Evolutionary conservation across 2,329 filamentous ascomycete species (phyloP).

Genomic region (Cercospora sesami): DNA sequence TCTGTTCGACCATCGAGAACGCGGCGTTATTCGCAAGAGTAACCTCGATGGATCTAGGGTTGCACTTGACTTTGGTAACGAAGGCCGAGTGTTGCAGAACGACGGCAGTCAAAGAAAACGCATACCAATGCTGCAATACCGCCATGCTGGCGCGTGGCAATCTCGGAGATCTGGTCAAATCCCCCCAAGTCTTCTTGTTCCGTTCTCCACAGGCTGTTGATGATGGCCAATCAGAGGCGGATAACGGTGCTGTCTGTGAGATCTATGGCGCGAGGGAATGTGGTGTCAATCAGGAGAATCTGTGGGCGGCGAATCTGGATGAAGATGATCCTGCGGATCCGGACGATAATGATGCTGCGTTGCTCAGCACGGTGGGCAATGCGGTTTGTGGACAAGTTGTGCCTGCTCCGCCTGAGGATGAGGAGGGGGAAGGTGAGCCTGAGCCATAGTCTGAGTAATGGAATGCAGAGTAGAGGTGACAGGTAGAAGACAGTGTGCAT

Average conservation of each 20-base stretch:
- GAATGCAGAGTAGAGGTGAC: background rate
- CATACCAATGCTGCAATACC: background rate
- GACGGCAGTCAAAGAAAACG: background rate
- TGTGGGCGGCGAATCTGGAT: background rate
- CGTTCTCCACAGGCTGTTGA: background rate
- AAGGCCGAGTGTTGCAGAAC: background rate
- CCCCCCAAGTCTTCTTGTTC: background rate
- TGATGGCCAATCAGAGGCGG: background rate
- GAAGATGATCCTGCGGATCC: background rate
- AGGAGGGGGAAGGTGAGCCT: background rate
- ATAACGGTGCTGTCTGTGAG: background rate
- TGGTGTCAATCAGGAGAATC: background rate
- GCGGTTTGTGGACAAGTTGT: background rate
- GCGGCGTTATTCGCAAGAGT: background rate
- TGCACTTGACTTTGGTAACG: background rate
- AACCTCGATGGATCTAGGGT: background rate
- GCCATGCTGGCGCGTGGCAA: background rate
- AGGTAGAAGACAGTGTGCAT: background rate
- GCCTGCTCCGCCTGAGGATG: background rate
- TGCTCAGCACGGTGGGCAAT: background rate
- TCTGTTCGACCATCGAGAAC: background rate
- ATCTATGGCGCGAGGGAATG: background rate
- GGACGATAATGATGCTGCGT: background rate
- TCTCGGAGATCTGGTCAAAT: background rate
- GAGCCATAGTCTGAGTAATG: background rate